Evolutionary conservation across 768 basidiomycete genomes (phyloP).

Genomic region (Goffeauzyma gilvescens): DNA sequence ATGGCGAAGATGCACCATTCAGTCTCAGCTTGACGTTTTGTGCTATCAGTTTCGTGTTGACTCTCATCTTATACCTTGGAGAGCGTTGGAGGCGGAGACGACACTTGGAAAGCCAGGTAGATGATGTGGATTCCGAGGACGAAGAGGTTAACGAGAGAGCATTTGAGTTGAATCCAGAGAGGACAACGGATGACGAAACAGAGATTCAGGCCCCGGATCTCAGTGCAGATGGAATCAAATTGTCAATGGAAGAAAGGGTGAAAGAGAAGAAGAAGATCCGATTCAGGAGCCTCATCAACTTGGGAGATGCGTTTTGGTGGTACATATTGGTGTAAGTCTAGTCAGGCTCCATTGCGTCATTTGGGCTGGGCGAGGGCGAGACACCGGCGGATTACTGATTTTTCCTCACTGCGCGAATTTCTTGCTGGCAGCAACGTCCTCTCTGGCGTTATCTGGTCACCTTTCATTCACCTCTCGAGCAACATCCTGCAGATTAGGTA

Average conservation of each 20-base stretch:
- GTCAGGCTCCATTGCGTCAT: background rate
- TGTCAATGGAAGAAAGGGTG: too few relatives aligned
- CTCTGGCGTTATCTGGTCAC: slow-evolving; percentile 16
- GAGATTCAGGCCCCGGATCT: too few relatives aligned
- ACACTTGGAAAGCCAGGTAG: slow-evolving; percentile 7
- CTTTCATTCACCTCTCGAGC: slow-evolving; percentile 17
- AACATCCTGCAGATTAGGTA: slow-evolving; percentile 17
- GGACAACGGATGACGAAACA: too few relatives aligned
- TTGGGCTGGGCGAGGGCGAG: slow-evolving; percentile 2
- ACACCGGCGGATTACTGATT: too few relatives aligned
- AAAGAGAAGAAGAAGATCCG: slow-evolving; percentile 7
- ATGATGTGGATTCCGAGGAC: slow-evolving; percentile 1
- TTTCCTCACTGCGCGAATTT: too few relatives aligned
- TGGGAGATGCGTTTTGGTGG: slow-evolving; percentile 19
- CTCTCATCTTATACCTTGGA: slow-evolving; percentile 6
- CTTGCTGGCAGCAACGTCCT: slow-evolving; percentile 12
- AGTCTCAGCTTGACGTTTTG: slow-evolving; percentile 10
- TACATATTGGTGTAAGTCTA: slow-evolving; percentile 16
- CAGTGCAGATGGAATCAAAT: background rate
- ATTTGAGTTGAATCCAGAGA: too few relatives aligned
- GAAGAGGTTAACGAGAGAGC: background rate
- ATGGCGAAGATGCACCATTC: slow-evolving; percentile 15
- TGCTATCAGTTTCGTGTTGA: slow-evolving; percentile 9
- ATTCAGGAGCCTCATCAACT: slow-evolving; percentile 5
- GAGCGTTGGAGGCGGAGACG: too few relatives aligned